These are phyloP conservation scores for Tremellales sp. DNA, from an alignment of 1,284 basidiomycete genomes.

Conservation along the genomic window DNA sequence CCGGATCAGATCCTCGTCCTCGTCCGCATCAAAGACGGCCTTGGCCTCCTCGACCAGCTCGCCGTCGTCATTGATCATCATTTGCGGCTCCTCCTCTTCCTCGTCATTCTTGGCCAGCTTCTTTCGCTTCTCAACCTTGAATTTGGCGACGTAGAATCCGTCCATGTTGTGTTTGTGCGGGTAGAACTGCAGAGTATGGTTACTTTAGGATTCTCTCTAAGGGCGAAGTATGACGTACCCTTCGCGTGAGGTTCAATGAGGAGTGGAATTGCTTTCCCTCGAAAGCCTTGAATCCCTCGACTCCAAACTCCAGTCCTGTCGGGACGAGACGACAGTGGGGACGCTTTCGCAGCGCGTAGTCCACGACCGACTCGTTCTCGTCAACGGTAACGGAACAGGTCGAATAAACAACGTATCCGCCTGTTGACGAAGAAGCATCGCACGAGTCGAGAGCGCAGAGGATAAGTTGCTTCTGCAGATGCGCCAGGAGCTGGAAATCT, in stretches of 20 bases:
- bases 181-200: slow-evolving; percentile 35
- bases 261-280: slow-evolving; percentile 84
- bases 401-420: slow-evolving; percentile 95
- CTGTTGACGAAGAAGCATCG: slow-evolving; percentile 80
- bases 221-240: slow-evolving; percentile 60
- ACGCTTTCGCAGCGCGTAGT: slow-evolving; percentile 95
- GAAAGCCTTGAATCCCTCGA: slow-evolving; percentile 84
- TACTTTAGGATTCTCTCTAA: not conserved
- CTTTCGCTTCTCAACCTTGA: slow-evolving; percentile 78
- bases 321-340: slow-evolving; percentile 93
- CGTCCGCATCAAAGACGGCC: slow-evolving; percentile 45
- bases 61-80: slow-evolving; percentile 37
- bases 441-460: slow-evolving; percentile 98
- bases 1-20: slow-evolving; percentile 46
- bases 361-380: slow-evolving; percentile 97
- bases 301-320: slow-evolving; percentile 88
- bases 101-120: slow-evolving; percentile 53
- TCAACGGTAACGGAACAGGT: slow-evolving; percentile 98
- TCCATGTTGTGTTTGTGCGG: slow-evolving; percentile 64
- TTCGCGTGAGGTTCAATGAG: slow-evolving; percentile 73
- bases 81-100: slow-evolving; percentile 41
- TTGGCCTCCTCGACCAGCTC: slow-evolving; percentile 26
- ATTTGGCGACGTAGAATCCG: slow-evolving; percentile 98
- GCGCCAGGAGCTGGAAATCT: slow-evolving; percentile 90
- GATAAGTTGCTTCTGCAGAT: slow-evolving; percentile 97